phyloP scores from a whole-genome alignment of 495 filamentous ascomycete genomes.

The Hypoxylon lienhwacheense region DNA sequence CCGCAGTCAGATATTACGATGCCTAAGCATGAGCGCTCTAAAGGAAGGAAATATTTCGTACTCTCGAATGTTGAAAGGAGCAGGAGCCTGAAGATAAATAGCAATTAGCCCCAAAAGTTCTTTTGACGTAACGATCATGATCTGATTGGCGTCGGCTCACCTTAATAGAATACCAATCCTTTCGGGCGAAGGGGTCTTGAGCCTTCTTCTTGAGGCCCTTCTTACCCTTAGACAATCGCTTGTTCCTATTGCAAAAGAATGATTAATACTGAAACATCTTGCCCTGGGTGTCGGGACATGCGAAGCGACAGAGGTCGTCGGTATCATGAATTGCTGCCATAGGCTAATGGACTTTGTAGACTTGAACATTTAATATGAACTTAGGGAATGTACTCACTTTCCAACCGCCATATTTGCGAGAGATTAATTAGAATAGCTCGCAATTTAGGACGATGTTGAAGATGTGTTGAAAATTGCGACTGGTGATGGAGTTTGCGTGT shows the following conservation, averaged over 20 bases:
- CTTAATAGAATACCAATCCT: slow-evolving; percentile 99
- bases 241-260: slow-evolving; percentile 78
- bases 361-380: slow-evolving; percentile 10
- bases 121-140: not conserved
- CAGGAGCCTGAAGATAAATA: slow-evolving; percentile 68
- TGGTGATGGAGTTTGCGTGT: slow-evolving; percentile 34
- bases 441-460: slow-evolving; percentile 38
- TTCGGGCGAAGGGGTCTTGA: slow-evolving; percentile 93
- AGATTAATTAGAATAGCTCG: slow-evolving; percentile 36
- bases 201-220: slow-evolving; percentile 99
- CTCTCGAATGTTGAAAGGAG: slow-evolving; percentile 94
- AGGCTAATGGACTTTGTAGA: slow-evolving; percentile 15
- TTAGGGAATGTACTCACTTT: slow-evolving; percentile 69
- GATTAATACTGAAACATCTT: slow-evolving; percentile 46
- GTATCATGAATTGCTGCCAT: slow-evolving; percentile 9
- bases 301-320: slow-evolving; percentile 22
- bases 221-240: slow-evolving; percentile 99
- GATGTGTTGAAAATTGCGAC: slow-evolving; percentile 35
- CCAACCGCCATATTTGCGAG: slow-evolving; percentile 88
- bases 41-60: slow-evolving; percentile 62
- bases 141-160: slow-evolving; percentile 51
- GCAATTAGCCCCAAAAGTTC: slow-evolving; percentile 22
- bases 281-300: slow-evolving; percentile 15
- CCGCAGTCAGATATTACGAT: slow-evolving; percentile 38
- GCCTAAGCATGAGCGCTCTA: not conserved